phyloP scores from a whole-genome alignment of 306 rosid species.

The Glycyrrhiza uralensis region DNA sequence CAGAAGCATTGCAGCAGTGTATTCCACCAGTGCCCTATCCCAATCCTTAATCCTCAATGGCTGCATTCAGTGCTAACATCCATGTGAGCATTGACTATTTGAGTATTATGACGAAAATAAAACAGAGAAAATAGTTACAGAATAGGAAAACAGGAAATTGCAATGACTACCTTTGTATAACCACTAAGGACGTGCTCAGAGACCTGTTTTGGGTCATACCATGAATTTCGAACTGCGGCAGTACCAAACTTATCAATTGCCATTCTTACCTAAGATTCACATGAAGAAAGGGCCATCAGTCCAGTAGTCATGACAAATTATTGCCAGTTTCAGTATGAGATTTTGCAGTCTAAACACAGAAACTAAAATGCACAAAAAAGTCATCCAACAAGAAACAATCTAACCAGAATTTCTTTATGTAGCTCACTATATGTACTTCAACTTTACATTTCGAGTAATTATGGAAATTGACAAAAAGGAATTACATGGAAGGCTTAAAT shows the following conservation, averaged over 20 bases:
- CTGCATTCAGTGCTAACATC: conserved; percentile 46
- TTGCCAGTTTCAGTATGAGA: background rate
- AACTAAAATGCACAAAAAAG: conserved; percentile 1
- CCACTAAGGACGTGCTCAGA: conserved; percentile 62
- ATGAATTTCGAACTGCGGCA: conserved; percentile 72
- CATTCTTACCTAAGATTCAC: conserved; percentile 57
- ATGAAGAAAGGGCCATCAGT: conserved; percentile 27
- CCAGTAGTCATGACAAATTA: conserved; percentile 12
- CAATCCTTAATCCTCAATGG: conserved; percentile 86
- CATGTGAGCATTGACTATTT: conserved; percentile 31
- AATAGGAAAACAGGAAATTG: background rate
- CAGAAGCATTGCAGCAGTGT: conserved; percentile 76
- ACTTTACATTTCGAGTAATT: background rate
- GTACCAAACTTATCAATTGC: conserved; percentile 70
- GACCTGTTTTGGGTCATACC: conserved; percentile 70
- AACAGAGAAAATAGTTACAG: background rate
- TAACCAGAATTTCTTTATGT: background rate
- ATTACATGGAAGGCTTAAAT: background rate
- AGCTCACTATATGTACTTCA: background rate
- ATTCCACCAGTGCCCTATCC: conserved; percentile 89
- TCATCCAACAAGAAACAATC: background rate
- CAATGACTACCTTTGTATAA: conserved; percentile 68
- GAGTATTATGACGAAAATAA: background rate
- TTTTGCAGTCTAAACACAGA: conserved; percentile 2
- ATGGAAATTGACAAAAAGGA: conserved; percentile 5